Percentiles rank a stretch among this genome's conserved stretches.
Evolutionary conservation across 2,329 filamentous ascomycete species (phyloP).

Genomic region (Chrysoporthe austroafricana): DNA sequence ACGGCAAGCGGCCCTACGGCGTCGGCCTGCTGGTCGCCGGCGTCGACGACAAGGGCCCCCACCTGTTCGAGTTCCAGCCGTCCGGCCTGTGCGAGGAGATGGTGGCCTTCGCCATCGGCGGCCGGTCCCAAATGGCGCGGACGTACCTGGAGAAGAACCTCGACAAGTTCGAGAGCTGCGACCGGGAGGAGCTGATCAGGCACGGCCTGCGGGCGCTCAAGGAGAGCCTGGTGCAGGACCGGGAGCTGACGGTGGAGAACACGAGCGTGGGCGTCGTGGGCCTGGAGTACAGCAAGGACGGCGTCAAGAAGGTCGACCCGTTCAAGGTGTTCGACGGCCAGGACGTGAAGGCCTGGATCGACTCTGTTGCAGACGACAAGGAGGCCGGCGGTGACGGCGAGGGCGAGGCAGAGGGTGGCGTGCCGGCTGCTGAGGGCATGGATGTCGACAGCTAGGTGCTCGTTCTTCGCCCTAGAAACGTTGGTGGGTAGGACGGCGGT

Average conservation of each 20-base stretch:
- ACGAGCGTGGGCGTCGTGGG: constrained; percentile 89
- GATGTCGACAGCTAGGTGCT: constrained; percentile 45
- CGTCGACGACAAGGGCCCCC: constrained; percentile 90
- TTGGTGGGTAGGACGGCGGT: constrained; percentile 3
- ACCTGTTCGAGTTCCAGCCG: constrained; percentile 98
- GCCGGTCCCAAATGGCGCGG: constrained; percentile 93
- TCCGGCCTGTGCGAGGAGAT: constrained; percentile 97
- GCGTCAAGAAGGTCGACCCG: constrained; percentile 67
- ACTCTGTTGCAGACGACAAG: constrained; percentile 65
- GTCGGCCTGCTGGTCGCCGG: constrained; percentile 91
- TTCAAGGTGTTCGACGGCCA: constrained; percentile 92
- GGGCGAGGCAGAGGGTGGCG: constrained; percentile 35
- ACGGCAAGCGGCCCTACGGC: constrained; percentile 94
- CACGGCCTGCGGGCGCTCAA: constrained; percentile 91
- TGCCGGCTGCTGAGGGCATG: constrained; percentile 43
- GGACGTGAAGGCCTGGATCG: constrained; percentile 84
- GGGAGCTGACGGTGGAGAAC: constrained; percentile 96
- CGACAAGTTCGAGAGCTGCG: constrained; percentile 76
- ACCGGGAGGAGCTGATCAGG: constrained; percentile 82
- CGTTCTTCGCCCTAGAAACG: neutral
- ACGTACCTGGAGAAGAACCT: constrained; percentile 95
- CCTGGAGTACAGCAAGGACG: constrained; percentile 50
- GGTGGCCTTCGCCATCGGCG: constrained; percentile 93
- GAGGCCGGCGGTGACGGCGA: constrained; percentile 49
- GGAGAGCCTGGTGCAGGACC: constrained; percentile 95